Conservation (phyloP, 73 alveolate genomes). For the Symbiodinium pilosum region DNA sequence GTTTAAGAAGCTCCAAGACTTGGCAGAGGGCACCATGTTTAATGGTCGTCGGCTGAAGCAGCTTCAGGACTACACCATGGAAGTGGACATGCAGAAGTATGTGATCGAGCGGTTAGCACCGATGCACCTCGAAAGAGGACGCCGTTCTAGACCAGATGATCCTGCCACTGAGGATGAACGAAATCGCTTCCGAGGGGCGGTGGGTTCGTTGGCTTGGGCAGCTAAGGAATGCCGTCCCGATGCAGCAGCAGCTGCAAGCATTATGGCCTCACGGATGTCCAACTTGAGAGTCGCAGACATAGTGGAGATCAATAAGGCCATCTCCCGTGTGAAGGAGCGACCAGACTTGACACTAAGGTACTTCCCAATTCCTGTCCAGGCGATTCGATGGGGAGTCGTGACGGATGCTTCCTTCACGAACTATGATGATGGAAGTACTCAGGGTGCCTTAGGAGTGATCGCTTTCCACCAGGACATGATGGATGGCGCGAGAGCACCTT, state of each 20-base stretch:
- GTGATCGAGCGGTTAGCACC: background rate
- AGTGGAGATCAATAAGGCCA: background rate
- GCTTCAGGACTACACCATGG: background rate
- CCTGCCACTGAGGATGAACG: background rate
- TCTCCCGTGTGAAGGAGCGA: background rate
- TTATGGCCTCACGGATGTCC: background rate
- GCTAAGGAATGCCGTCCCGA: background rate
- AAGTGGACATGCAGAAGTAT: background rate
- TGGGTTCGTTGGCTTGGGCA: conserved; percentile 5
- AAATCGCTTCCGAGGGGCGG: background rate
- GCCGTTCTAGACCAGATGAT: background rate
- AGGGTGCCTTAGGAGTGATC: background rate
- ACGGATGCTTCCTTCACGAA: background rate
- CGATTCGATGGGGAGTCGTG: background rate
- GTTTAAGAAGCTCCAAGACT: background rate
- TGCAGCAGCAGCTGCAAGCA: background rate
- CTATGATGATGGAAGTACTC: background rate
- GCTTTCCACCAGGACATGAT: background rate
- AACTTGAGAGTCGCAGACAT: background rate
- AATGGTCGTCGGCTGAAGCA: background rate
- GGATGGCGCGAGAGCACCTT: background rate
- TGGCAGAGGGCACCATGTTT: background rate
- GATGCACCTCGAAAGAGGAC: background rate
- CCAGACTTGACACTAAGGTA: background rate
- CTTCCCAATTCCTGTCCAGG: background rate